Evolutionary conservation across 352 stramenopile genomes (phyloP), one percentile per base, ranked within the genome.

Genomic region (Globisporangium spinosum): DNA sequence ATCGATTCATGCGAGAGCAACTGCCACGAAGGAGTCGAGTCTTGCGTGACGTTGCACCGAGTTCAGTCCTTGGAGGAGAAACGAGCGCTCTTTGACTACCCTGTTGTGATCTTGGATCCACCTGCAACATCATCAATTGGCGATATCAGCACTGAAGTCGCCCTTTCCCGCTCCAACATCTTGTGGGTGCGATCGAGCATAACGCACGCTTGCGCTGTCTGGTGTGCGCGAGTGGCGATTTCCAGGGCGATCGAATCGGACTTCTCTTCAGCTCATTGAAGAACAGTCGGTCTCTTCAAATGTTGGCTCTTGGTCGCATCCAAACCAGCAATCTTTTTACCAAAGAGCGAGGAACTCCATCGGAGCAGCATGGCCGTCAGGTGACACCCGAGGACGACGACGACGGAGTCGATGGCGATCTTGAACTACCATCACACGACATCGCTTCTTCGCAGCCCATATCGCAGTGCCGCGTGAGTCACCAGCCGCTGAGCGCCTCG

Each of bases 131-230:
- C 3, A 49, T 25, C 22, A 61, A 65, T 13, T 43, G n/a, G 25
- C 13, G 53, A 12, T 29, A n/a, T 20, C 25, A 35, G 3, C 3
- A 23, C 51, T 27, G 45, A 58, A 20, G 8, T 51, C 2, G 10
- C 51, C 34, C 15, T 20, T 43, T 77, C 22, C 65, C 70, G 12
- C 25, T 83, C 0, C 70, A 80, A 8, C 73, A 83, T 51, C 15
- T 89, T n/a, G 53, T 78, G 0, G 75, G 77, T 22, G 82, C 80
- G 1, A 75, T 90, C 15, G 72, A 88, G 67, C 77, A 84, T 58
- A 88, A 74, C 59, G 22, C 58, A 0, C 54, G 71, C 0, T 70
- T 90, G 23, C 81, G 78, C 22, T 81, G 69, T 8, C 65, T 91
- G 3, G 65, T 87, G 15, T 67, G 71, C 47, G 63, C 63, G 13